These are phyloP conservation scores for Nemophila menziesii DNA, from an alignment of 257 asterid genomes.

Conservation along the genomic window DNA sequence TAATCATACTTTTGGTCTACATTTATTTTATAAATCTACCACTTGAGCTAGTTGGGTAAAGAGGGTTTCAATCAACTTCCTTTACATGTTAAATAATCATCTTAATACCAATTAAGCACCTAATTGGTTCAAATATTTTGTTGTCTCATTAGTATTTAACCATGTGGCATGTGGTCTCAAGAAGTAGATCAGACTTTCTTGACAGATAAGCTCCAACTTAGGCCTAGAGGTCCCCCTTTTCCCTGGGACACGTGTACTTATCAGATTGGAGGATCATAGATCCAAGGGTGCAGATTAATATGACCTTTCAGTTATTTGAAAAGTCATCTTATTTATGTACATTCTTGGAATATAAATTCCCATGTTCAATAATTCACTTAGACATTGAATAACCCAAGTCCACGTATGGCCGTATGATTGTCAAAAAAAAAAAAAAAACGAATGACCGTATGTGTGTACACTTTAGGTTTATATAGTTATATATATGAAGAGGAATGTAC, in stretches of 20 bases:
- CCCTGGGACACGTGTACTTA: background rate
- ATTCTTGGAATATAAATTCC: background rate
- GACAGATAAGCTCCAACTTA: conserved; percentile 20
- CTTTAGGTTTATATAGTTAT: too few relatives aligned
- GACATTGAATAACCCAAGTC: too few relatives aligned
- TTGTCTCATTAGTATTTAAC: background rate
- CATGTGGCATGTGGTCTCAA: conserved; percentile 10
- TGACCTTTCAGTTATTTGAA: conserved; percentile 24
- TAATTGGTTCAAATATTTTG: too few relatives aligned
- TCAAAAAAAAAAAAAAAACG: background rate
- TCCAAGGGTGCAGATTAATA: conserved; percentile 17
- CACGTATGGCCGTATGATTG: too few relatives aligned
- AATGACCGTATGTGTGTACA: too few relatives aligned
- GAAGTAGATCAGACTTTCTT: conserved; percentile 3
- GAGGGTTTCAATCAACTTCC: too few relatives aligned
- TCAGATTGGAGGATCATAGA: conserved; percentile 2
- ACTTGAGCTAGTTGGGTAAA: too few relatives aligned
- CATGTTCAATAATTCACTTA: background rate
- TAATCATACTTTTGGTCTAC: too few relatives aligned
- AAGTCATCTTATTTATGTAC: conserved; percentile 18
- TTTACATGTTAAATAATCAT: too few relatives aligned
- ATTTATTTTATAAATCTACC: too few relatives aligned
- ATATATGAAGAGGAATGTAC: too few relatives aligned
- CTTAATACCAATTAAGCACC: too few relatives aligned
- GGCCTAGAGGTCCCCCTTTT: background rate